phyloP scores from a whole-genome alignment of 306 rosid genomes.

The Ceratonia siliqua region DNA sequence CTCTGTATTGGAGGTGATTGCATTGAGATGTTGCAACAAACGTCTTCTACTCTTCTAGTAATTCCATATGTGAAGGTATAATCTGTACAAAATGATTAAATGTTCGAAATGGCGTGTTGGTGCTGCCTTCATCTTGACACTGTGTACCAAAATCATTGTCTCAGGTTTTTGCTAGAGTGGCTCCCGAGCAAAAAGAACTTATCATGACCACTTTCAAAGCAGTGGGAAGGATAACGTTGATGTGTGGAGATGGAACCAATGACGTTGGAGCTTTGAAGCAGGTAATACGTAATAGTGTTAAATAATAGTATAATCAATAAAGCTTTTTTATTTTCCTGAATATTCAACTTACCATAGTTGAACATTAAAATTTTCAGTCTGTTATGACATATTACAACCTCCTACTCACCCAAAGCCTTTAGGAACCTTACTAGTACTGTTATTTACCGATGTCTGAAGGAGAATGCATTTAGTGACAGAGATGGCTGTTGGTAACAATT shows the following conservation, averaged over 20 bases:
- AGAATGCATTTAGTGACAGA: not conserved
- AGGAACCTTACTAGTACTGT: not conserved
- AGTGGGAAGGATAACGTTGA: slow-evolving; percentile 89
- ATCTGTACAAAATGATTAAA: slow-evolving; percentile 15
- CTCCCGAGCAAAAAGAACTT: slow-evolving; percentile 98
- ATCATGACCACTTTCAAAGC: slow-evolving; percentile 93
- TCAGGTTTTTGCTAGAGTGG: slow-evolving; percentile 99
- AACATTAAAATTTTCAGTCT: slow-evolving; percentile 11
- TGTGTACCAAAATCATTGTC: slow-evolving; percentile 17
- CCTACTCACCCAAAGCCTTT: not conserved
- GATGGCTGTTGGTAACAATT: slow-evolving; percentile 8
- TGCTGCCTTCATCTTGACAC: slow-evolving; percentile 33
- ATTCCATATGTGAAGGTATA: slow-evolving; percentile 88
- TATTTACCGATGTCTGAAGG: slow-evolving; percentile 11
- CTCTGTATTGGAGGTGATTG: slow-evolving; percentile 98
- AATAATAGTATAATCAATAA: not conserved
- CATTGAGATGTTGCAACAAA: slow-evolving; percentile 86
- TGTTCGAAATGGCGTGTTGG: slow-evolving; percentile 20
- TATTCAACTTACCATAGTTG: slow-evolving; percentile 15
- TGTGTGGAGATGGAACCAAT: slow-evolving; percentile 99
- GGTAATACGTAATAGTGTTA: slow-evolving; percentile 55
- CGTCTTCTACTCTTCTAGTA: slow-evolving; percentile 69
- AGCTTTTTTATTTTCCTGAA: slow-evolving; percentile 17
- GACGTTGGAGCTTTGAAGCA: slow-evolving; percentile 99
- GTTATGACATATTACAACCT: not conserved